Conservation (phyloP, 2,329 filamentous ascomycete species). For the Aureobasidium mangrovei region DNA sequence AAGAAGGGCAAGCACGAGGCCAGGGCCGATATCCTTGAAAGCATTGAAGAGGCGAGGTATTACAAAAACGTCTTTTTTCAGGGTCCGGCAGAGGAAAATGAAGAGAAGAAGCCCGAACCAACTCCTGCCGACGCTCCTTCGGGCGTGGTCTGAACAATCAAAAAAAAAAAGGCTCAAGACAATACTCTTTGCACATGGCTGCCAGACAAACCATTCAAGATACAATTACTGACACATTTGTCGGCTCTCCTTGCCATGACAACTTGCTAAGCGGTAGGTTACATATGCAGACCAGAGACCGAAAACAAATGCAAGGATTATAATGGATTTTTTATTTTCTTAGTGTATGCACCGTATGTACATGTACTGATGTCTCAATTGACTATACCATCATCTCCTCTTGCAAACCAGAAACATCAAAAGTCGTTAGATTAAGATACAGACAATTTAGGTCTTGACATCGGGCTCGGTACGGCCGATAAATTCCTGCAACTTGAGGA, state of each 20-base stretch:
- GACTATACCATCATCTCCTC: too few species aligned
- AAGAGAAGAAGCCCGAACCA: not conserved
- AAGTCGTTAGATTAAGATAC: slow-evolving; percentile 10
- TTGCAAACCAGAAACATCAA: not conserved
- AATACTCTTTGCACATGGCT: not conserved
- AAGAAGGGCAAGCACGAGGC: slow-evolving; percentile 79
- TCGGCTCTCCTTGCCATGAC: too few species aligned
- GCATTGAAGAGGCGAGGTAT: slow-evolving; percentile 81
- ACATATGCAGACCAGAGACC: too few species aligned
- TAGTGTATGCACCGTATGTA: too few species aligned
- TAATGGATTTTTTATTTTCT: too few species aligned
- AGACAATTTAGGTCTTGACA: slow-evolving; percentile 70
- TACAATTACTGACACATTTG: too few species aligned
- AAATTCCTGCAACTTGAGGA: slow-evolving; percentile 90
- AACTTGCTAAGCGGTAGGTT: too few species aligned
- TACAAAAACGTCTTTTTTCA: slow-evolving; percentile 65
- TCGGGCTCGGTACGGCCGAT: slow-evolving; percentile 88
- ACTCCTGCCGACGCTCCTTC: not conserved
- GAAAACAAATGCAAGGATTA: too few species aligned
- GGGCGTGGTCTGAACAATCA: too few species aligned
- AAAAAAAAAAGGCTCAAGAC: not conserved
- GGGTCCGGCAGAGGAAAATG: slow-evolving; percentile 11
- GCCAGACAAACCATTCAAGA: too few species aligned
- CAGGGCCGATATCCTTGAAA: slow-evolving; percentile 83
- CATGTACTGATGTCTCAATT: too few species aligned